A percentile compares a stretch with the other conserved stretches of the same genome.
These are phyloP conservation scores for Knufia fluminis DNA, from an alignment of 2,329 filamentous ascomycete genomes.

Conservation along the genomic window DNA sequence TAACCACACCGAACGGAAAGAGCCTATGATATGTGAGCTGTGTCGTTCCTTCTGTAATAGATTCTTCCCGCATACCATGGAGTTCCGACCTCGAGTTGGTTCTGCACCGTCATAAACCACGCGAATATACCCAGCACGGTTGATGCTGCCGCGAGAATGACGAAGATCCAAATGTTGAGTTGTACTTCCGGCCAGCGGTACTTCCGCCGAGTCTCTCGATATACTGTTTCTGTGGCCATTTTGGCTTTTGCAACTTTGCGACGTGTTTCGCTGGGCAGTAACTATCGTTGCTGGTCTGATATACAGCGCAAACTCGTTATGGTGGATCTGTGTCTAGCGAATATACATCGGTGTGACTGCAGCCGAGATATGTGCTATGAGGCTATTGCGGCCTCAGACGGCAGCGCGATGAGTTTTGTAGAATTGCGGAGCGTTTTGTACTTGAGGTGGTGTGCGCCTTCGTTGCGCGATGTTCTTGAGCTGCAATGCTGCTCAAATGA, in stretches of 20 bases:
- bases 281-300: not conserved
- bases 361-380: too few species aligned
- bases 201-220: conserved; percentile 31
- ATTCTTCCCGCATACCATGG: conserved; percentile 44
- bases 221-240: conserved; percentile 28
- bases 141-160: conserved; percentile 50
- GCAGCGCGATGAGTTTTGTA: too few species aligned
- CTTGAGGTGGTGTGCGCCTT: too few species aligned
- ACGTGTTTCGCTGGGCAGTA: not conserved
- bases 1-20: conserved; percentile 54
- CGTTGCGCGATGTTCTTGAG: too few species aligned
- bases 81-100: conserved; percentile 44
- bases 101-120: conserved; percentile 51
- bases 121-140: conserved; percentile 52
- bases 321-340: not conserved
- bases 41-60: not conserved
- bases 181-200: conserved; percentile 59
- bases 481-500: too few species aligned
- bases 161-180: conserved; percentile 55
- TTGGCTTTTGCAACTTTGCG: conserved; percentile 12
- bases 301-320: not conserved
- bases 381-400: too few species aligned
- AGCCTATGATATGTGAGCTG: conserved; percentile 38
- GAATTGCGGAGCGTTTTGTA: too few species aligned
- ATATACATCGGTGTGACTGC: not conserved